Percentiles rank a stretch among this genome's conserved stretches.
Conservation (phyloP, 148 eudicot species). For the Pouteria glomerata region DNA sequence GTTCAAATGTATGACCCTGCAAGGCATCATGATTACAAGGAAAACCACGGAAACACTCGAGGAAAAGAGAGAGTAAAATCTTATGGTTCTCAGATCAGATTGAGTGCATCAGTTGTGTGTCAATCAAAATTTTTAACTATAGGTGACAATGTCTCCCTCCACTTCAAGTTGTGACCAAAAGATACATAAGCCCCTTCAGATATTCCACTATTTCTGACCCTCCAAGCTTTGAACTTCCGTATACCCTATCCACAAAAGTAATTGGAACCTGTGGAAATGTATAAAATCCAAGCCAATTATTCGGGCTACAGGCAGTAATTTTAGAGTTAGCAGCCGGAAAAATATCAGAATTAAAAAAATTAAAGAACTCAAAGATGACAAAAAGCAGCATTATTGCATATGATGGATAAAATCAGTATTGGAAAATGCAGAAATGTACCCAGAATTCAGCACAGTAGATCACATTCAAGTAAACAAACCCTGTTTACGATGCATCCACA, state of each 20-base stretch:
- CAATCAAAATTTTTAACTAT: not conserved
- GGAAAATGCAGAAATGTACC: not conserved
- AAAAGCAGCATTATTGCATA: too few species aligned
- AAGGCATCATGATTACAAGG: not conserved
- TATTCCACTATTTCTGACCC: constrained; percentile 91
- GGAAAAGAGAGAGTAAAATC: not conserved
- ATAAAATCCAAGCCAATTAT: constrained; percentile 5
- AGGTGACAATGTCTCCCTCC: not conserved
- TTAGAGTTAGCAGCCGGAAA: not conserved
- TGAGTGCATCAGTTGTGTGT: not conserved
- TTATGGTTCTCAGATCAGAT: not conserved
- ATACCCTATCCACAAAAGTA: constrained; percentile 93
- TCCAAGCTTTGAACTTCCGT: constrained; percentile 91
- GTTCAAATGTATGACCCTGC: not conserved
- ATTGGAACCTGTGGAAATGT: constrained; percentile 63
- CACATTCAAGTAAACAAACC: not conserved
- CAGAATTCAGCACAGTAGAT: not conserved
- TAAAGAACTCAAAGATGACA: too few species aligned
- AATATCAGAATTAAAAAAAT: not conserved
- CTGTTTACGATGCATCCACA: not conserved
- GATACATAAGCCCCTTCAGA: constrained; percentile 79
- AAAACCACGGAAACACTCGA: not conserved
- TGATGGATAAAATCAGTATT: not conserved
- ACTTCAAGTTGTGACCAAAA: constrained; percentile 66
- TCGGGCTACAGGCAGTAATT: not conserved